These are phyloP conservation scores for Adiantum capillusveneris DNA, from an alignment of 75 land plant species.

Conservation along the genomic window DNA sequence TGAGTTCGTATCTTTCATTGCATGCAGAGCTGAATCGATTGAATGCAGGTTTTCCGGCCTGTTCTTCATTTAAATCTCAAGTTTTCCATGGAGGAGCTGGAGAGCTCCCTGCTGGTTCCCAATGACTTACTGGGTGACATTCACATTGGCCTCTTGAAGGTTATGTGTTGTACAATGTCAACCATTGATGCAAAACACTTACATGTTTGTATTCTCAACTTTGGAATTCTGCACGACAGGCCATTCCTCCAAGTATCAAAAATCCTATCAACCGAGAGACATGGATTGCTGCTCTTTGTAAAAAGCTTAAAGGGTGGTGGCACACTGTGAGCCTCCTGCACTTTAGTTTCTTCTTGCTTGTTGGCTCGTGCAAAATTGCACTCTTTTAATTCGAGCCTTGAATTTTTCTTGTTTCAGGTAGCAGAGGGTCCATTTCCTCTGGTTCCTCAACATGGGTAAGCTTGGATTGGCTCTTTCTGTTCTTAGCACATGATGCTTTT, in stretches of 20 bases:
- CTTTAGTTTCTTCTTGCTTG: background rate
- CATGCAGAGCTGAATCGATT: too few species aligned
- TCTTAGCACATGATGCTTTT: background rate
- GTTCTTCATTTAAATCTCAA: background rate
- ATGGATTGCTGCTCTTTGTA: slow-evolving; percentile 23
- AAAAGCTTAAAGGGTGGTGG: slow-evolving; percentile 27
- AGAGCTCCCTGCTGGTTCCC: slow-evolving; percentile 20
- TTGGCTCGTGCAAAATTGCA: background rate
- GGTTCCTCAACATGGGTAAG: slow-evolving; percentile 85
- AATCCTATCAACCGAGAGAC: slow-evolving; percentile 20
- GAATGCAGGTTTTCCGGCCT: background rate
- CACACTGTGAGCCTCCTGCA: slow-evolving; percentile 2
- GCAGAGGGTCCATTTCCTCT: slow-evolving; percentile 91
- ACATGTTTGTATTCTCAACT: background rate
- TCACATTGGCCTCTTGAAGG: slow-evolving; percentile 28
- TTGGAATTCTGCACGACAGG: slow-evolving; percentile 7
- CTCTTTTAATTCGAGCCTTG: background rate
- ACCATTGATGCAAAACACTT: background rate
- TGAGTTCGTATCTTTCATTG: background rate
- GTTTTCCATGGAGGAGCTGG: slow-evolving; percentile 23
- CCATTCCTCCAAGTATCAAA: slow-evolving; percentile 19
- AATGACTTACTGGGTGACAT: slow-evolving; percentile 18
- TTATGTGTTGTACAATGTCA: background rate
- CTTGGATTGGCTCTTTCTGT: slow-evolving; percentile 23
- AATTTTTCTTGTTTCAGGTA: slow-evolving; percentile 41